Evolutionary conservation across 441 rosid species (phyloP).

Genomic region (Pelargonium fulgidum): DNA sequence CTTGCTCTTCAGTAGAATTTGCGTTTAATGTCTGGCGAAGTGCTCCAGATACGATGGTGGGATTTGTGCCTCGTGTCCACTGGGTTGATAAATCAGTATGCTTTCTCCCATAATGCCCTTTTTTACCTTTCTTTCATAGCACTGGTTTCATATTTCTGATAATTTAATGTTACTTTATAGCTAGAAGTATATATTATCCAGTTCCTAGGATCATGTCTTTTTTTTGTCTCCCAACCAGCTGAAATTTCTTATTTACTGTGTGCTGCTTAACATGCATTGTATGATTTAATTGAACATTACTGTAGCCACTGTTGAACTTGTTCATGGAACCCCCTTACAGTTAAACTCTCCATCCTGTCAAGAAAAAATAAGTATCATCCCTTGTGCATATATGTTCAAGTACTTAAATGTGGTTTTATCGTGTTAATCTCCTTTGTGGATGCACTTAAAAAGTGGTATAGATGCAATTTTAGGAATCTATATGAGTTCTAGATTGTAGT

Average conservation of each 20-base stretch:
- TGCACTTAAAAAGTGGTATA: neutral
- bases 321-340: neutral
- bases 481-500: too few relatives aligned
- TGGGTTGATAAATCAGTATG: slow-evolving; percentile 62
- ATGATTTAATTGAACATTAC: too few relatives aligned
- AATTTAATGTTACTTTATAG: neutral
- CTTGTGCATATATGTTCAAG: too few relatives aligned
- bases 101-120: slow-evolving; percentile 12
- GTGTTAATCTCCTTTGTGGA: neutral
- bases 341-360: neutral
- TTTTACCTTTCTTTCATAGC: neutral
- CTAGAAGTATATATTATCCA: neutral
- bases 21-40: slow-evolving; percentile 88
- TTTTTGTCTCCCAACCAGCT: neutral
- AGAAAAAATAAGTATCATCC: neutral
- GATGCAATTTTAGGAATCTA: neutral
- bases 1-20: slow-evolving; percentile 71
- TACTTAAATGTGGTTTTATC: neutral
- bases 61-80: slow-evolving; percentile 79
- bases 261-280: too few relatives aligned
- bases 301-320: too few relatives aligned
- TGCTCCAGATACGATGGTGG: slow-evolving; percentile 81
- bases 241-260: neutral
- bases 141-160: neutral
- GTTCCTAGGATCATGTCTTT: neutral